These are phyloP conservation scores for Spergularia azorica DNA, from an alignment of 179 eudicot genomes.

Conservation along the genomic window DNA sequence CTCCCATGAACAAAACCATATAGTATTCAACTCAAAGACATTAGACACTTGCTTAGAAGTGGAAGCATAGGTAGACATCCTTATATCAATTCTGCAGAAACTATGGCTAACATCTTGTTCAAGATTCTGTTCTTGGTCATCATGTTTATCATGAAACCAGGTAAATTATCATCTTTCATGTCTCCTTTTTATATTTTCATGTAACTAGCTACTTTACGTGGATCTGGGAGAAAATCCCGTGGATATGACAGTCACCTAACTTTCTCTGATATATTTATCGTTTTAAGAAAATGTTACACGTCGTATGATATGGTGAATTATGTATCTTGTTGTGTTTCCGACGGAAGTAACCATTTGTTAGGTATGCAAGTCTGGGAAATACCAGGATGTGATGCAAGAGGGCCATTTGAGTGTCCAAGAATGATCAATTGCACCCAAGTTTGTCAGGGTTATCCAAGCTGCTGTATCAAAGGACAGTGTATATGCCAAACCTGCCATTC, in stretches of 20 bases:
- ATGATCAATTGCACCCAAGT: conserved; percentile 25
- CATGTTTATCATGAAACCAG: conserved; percentile 12
- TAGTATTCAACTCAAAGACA: background rate
- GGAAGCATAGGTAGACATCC: background rate
- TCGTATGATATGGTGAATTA: background rate
- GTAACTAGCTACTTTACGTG: background rate
- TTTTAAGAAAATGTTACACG: background rate
- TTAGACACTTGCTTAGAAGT: too few relatives aligned
- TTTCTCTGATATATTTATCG: background rate
- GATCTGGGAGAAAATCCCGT: background rate
- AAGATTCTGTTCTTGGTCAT: conserved; percentile 12
- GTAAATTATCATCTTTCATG: background rate
- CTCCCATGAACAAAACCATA: background rate
- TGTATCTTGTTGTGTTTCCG: background rate
- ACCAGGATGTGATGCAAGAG: conserved; percentile 24
- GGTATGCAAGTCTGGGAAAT: conserved; percentile 11
- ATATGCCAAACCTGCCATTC: conserved; percentile 21
- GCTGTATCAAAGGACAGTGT: conserved; percentile 25
- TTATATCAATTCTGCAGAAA: background rate
- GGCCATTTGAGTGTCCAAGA: conserved; percentile 19
- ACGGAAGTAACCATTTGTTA: background rate
- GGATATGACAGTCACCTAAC: background rate
- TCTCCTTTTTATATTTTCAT: too few relatives aligned
- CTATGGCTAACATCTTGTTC: background rate
- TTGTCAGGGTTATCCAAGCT: conserved; percentile 25